Evolutionary conservation across 2,329 filamentous ascomycete genomes (phyloP), one percentile per base, ranked within the genome.

Genomic region (Cladobotryum protrusum): DNA sequence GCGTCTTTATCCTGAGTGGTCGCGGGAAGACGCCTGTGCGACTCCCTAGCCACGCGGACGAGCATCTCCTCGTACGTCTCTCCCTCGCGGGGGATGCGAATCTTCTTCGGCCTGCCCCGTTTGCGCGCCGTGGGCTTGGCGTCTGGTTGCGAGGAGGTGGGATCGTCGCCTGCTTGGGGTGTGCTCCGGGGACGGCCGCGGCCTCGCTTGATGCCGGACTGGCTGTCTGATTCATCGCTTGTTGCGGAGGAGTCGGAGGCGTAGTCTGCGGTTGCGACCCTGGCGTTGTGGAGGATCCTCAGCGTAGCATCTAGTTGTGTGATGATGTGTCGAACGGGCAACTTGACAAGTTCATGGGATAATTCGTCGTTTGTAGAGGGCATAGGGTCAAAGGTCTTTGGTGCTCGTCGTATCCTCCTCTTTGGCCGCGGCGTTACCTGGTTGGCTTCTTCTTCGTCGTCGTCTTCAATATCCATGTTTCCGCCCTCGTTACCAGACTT

Each of bases 291-390:
- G 13, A 97, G 73, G 3, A 83, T 79, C 29, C 75, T 72, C 5
- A 96, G 76, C 1, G 92, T 75, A 5, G 72, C 66, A 58, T 96
- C 89, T 1, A 96, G 63, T 34, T 82, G 79, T 1, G 74, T 68
- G 8, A 96, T 72, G 14, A 91, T 77, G 56, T 88, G 84, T n/a
- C 83, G 76, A 11, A 87, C 76, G 0, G 81, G 76, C 0, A 89
- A 88, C 0, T 77, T 76, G 14, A 96, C 70, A 5, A 95, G 71
- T 2, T 67, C 63, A 52, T 77, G 72, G 0, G 88, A 87, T 43
- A 74, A 63, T 2, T 86, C 82, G 56, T 95, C 89, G 58, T 95
- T 85, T 1, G 81, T 77, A 7, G 86, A 77, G 5, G 88, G 67
- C 2, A 76, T 72, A 0, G 86, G 81, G 11, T 67, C 64, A 33